These are phyloP conservation scores for Syzygium aqueum DNA, from an alignment of 345 rosid species.

Conservation along the genomic window DNA sequence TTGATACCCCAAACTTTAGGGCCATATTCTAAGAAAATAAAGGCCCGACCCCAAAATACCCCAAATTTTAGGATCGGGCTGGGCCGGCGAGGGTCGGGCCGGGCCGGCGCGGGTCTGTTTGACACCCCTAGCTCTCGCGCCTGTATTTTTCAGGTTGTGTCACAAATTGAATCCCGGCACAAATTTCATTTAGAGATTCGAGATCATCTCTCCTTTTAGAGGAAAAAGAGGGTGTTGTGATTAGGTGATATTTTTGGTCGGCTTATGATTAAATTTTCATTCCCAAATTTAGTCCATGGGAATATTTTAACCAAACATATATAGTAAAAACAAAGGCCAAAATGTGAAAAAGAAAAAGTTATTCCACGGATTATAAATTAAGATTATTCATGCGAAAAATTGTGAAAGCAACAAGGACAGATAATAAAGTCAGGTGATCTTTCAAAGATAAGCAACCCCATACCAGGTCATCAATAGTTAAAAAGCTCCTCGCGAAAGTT, in stretches of 20 bases:
- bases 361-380: neutral
- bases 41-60: too few relatives aligned
- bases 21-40: too few relatives aligned
- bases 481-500: neutral
- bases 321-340: neutral
- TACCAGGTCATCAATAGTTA: neutral
- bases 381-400: neutral
- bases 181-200: too few relatives aligned
- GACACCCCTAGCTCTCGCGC: too few relatives aligned
- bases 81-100: too few relatives aligned
- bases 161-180: too few relatives aligned
- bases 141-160: too few relatives aligned
- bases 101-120: too few relatives aligned
- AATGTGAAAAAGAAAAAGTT: neutral
- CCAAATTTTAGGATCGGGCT: too few relatives aligned
- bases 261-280: neutral
- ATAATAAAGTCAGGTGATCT: neutral
- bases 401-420: neutral
- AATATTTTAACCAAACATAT: neutral
- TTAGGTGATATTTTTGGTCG: neutral
- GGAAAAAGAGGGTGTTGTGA: neutral
- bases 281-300: neutral
- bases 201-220: neutral
- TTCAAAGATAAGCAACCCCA: neutral
- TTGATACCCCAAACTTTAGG: too few relatives aligned